Base-by-base conservation (phyloP, 129 eudicot species). In the Erigeron canadensis region DNA sequence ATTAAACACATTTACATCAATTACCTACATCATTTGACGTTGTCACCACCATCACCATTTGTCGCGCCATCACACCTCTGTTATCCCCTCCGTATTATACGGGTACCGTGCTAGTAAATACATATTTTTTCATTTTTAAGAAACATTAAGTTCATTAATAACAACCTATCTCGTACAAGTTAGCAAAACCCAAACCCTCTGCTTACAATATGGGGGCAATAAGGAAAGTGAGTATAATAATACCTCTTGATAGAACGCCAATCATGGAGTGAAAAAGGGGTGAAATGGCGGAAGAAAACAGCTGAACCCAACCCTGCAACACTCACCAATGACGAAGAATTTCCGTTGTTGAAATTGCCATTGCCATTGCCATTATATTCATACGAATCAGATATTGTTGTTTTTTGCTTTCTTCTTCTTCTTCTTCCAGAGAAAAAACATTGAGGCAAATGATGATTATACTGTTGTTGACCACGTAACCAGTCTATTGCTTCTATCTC, bases 231-330 rank as follows among this genome's bases (percentile, higher is more conserved):
- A n/a, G n/a, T 23, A 23, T 23, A 3, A 16, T 63, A 23, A 1
- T 57, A 92, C 98, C 99, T 90, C 69, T 82, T 90, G 66, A 95
- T 95, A 53, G 91, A 83, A 39, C 84, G 84, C 99, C 99, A 95
- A 80, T 95, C 85, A 42, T 84, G 80, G 57, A 83, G 75, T 8
- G 99, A 90, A 75, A 95, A 95, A 0, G 97, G 95, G 19, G 19
- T 67, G 56, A 80, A 62, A 67, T 88, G 87, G 75, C 84, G 86
- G 67, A 95, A 95, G 84, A 78, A 84, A 58, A 95, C 99, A 41
- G 99, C 96, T 38, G 96, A 84, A 12, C 99, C 99, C 42, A 95
- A 65, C 17, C 99, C 99, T 23, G 99, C 96, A 18, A 85, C 79
- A 73, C 89, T 90, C 63, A 90, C 78, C 16, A 68, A 55, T 16